Evolutionary conservation across 257 asterid genomes (phyloP).

Genomic region (Gentiana straminea): DNA sequence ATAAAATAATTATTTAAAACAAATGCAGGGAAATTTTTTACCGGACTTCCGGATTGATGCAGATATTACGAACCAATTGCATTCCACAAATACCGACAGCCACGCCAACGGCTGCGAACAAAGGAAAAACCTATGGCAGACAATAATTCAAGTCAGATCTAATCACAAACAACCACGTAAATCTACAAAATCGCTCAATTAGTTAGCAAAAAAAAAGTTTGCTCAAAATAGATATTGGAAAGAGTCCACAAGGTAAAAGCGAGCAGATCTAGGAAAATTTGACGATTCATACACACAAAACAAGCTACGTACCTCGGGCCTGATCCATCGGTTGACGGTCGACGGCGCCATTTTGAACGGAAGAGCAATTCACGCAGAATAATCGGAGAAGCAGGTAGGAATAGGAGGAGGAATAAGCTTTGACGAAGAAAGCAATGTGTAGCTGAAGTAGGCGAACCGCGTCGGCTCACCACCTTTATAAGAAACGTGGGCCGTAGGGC

Average conservation of each 20-base stretch:
- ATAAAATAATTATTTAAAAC: too few species aligned
- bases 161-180: neutral
- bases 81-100: conserved; percentile 87
- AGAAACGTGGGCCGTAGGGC: too few species aligned
- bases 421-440: too few species aligned
- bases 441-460: too few species aligned
- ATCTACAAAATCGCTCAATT: neutral
- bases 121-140: conserved; percentile 52
- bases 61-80: conserved; percentile 79
- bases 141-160: conserved; percentile 25
- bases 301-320: conserved; percentile 59
- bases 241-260: neutral
- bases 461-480: too few species aligned
- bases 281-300: neutral
- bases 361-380: neutral
- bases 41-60: conserved; percentile 90
- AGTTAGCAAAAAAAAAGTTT: neutral
- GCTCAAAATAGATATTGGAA: neutral
- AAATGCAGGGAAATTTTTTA: conserved; percentile 9
- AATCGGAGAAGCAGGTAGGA: too few species aligned
- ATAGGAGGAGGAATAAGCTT: too few species aligned
- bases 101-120: conserved; percentile 77
- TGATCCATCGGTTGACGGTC: conserved; percentile 63
- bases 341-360: conserved; percentile 41
- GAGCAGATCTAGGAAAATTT: conserved; percentile 15